These are phyloP conservation scores for Phytophthora meadii DNA, from an alignment of 352 stramenopile species.

Conservation along the genomic window DNA sequence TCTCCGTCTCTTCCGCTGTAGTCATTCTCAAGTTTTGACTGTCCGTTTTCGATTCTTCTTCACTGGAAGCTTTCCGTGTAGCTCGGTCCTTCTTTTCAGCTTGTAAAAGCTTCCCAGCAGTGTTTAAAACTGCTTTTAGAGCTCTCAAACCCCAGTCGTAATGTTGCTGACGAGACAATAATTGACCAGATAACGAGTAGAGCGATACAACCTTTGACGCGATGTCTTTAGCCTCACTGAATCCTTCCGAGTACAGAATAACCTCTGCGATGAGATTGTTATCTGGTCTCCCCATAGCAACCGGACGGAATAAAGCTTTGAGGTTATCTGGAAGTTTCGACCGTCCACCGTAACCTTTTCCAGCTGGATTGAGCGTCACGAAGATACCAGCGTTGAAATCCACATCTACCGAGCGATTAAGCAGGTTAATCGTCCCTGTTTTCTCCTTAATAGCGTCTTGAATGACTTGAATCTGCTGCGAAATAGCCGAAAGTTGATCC, in stretches of 20 bases:
- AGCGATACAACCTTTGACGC: conserved; percentile 92
- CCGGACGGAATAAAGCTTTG: conserved; percentile 94
- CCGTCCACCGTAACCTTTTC: conserved; percentile 94
- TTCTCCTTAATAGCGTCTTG: conserved; percentile 94
- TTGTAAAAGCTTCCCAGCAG: conserved; percentile 92
- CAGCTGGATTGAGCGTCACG: conserved; percentile 95
- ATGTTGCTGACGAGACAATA: conserved; percentile 91
- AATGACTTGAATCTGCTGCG: conserved; percentile 96
- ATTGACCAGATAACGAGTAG: conserved; percentile 88
- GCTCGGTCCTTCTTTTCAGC: conserved; percentile 74
- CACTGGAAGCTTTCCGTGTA: conserved; percentile 19
- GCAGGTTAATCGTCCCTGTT: conserved; percentile 70
- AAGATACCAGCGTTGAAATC: conserved; percentile 96
- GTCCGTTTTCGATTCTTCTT: conserved; percentile 30
- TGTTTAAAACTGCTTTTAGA: conserved; percentile 95
- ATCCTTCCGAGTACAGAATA: conserved; percentile 93
- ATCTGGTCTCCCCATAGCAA: conserved; percentile 93
- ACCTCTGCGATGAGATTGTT: conserved; percentile 96
- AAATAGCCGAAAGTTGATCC: conserved; percentile 94
- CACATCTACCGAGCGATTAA: conserved; percentile 89
- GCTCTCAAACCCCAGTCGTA: conserved; percentile 95
- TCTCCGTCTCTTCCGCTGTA: conserved; percentile 83
- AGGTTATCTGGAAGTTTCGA: conserved; percentile 95
- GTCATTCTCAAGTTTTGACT: conserved; percentile 52
- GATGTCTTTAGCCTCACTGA: conserved; percentile 90